phyloP scores from a whole-genome alignment of 352 stramenopile species.

The Phytophthora pinifolia region DNA sequence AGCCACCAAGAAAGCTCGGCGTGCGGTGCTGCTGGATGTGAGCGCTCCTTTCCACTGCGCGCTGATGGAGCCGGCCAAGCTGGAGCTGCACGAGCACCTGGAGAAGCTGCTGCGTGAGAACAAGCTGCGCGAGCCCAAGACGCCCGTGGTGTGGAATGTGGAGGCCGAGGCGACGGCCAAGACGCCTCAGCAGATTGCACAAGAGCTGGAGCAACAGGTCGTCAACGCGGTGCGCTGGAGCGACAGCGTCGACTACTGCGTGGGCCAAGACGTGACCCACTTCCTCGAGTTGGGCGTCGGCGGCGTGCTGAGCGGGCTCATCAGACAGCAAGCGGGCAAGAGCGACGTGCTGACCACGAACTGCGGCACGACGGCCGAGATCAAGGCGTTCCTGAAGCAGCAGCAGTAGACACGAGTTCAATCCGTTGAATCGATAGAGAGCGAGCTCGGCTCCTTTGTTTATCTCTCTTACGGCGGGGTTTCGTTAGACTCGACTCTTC shows the following conservation, averaged over 20 bases:
- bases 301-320: constrained; percentile 70
- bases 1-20: constrained; percentile 64
- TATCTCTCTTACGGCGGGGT: constrained; percentile 7
- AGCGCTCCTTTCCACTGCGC: constrained; percentile 85
- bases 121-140: constrained; percentile 34
- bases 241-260: constrained; percentile 75
- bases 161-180: constrained; percentile 50
- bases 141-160: constrained; percentile 87
- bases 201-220: constrained; percentile 61
- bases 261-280: constrained; percentile 37
- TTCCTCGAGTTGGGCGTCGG: constrained; percentile 80
- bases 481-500: constrained; percentile 1
- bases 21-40: constrained; percentile 73
- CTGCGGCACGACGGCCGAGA: constrained; percentile 60
- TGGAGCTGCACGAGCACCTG: constrained; percentile 47
- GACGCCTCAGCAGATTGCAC: constrained; percentile 39
- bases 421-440: constrained; percentile 3
- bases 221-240: constrained; percentile 74
- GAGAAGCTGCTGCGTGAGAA: constrained; percentile 26
- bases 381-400: constrained; percentile 44
- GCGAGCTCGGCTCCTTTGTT: constrained; percentile 14
- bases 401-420: constrained; percentile 3
- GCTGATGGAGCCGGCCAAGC: constrained; percentile 69
- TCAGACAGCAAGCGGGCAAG: constrained; percentile 60
- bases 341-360: constrained; percentile 32